Base-by-base conservation (phyloP, 2,329 filamentous ascomycete genomes). In the Myriangium duriaei region DNA sequence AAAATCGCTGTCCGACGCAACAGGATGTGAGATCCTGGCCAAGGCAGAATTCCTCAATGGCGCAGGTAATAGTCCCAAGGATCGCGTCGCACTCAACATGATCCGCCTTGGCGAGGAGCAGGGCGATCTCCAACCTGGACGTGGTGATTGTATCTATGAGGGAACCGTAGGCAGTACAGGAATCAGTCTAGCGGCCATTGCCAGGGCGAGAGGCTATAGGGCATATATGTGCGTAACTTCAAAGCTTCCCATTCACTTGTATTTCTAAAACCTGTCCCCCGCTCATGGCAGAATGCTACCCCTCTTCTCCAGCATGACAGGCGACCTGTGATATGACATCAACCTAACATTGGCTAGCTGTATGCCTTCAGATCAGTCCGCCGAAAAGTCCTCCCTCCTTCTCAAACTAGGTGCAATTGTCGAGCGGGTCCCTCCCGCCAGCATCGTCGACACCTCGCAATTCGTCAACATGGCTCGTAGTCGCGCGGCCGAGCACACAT, bases 41-140 rank as follows among this genome's bases (percentile, higher is more conserved):
- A 98, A 98, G 62, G 86, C 86, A 34, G 91, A 98, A 58, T 92
- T 93, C 54, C 72, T 98, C 39, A 96, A 98, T 62, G 91, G 87
- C 34, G 88, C 87, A 3, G 91, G 91, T 11, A 83, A 84, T 51
- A 91, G 82, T 49, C 87, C 91, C 29, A 98, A 98, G 60, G 91
- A 98, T 60, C 76, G 91, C 37, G 91, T 98, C 11, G 91, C 91
- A 1, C 70, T 96, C 26, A 81, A 74, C 60, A 92, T 96, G 68
- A 93, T 98, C 56, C 64, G 75, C 41, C 66, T 68, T 55, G 91
- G 87, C 30, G 91, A 98, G 66, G 70, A 74, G 44, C 63, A 72
- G 34, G 86, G 86, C 2, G 66, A 87, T 12, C 63, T 98, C 32
- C 71, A 69, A 0, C 88, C 91, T 0, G 68, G 81, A 48, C 78